These are phyloP conservation scores for Corylus heterophylla DNA, from an alignment of 306 rosid species.

Conservation along the genomic window DNA sequence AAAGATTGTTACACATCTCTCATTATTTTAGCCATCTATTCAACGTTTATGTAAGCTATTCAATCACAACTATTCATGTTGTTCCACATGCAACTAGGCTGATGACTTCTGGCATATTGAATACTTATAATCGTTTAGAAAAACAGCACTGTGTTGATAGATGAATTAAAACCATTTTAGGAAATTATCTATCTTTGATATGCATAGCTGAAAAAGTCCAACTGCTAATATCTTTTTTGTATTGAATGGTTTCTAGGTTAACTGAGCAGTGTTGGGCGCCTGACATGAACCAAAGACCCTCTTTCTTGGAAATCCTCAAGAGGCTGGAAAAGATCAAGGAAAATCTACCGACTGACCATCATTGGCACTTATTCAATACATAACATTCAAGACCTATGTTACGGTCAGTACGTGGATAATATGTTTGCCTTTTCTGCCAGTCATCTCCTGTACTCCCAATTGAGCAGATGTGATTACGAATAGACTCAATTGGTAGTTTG, in stretches of 20 bases:
- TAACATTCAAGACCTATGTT: slow-evolving; percentile 28
- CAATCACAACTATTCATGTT: neutral
- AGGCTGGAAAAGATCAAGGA: slow-evolving; percentile 78
- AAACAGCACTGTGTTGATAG: neutral
- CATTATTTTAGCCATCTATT: neutral
- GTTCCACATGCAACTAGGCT: neutral
- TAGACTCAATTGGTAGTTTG: slow-evolving; percentile 28
- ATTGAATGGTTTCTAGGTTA: slow-evolving; percentile 47
- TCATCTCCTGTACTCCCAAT: slow-evolving; percentile 8
- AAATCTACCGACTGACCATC: slow-evolving; percentile 64
- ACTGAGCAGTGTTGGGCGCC: slow-evolving; percentile 74
- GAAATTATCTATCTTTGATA: neutral
- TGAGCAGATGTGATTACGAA: slow-evolving; percentile 40
- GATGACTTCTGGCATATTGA: neutral
- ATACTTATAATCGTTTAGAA: neutral
- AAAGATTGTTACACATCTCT: neutral
- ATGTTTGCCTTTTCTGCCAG: slow-evolving; percentile 27
- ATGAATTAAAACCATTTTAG: neutral
- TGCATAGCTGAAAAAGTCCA: neutral
- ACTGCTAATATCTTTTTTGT: slow-evolving; percentile 5
- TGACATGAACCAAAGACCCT: slow-evolving; percentile 74
- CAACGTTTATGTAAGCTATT: neutral
- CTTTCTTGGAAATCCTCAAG: slow-evolving; percentile 82
- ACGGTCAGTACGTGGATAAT: slow-evolving; percentile 30
- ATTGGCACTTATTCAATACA: slow-evolving; percentile 62